Percentiles rank a stretch among this genome's conserved stretches.
Evolutionary conservation across 2,329 filamentous ascomycete species (phyloP).

Genomic region (Blumeria hordei): DNA sequence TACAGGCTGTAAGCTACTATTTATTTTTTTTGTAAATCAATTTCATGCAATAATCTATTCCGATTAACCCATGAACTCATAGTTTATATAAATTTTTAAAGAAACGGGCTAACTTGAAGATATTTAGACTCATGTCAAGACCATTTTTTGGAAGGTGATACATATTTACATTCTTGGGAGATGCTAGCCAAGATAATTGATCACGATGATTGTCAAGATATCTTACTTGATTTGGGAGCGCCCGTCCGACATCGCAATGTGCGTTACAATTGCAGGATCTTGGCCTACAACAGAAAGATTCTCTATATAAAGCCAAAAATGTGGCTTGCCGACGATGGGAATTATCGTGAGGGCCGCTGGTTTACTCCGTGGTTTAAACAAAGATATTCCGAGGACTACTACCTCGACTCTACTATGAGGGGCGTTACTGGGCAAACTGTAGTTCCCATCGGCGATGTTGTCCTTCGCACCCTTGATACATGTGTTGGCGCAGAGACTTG

Average conservation of each 20-base stretch:
- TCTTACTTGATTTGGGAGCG: constrained; percentile 39
- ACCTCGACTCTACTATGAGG: constrained; percentile 27
- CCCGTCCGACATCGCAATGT: constrained; percentile 31
- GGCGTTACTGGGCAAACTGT: constrained; percentile 25
- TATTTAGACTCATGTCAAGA: constrained; percentile 2
- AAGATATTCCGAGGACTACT: constrained; percentile 36
- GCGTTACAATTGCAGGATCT: constrained; percentile 38
- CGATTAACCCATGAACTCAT: neutral
- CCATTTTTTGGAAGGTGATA: constrained; percentile 19
- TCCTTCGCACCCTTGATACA: constrained; percentile 29
- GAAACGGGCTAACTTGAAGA: neutral
- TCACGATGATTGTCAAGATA: constrained; percentile 35
- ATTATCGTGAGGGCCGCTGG: constrained; percentile 23
- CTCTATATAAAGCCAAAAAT: constrained; percentile 41
- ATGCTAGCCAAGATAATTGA: constrained; percentile 34
- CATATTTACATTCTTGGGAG: constrained; percentile 36
- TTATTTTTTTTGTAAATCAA: neutral
- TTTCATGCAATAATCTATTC: neutral
- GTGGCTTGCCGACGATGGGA: constrained; percentile 47
- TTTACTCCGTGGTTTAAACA: constrained; percentile 18
- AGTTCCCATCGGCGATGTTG: constrained; percentile 33
- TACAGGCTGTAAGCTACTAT: constrained; percentile 21
- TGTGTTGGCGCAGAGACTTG: constrained; percentile 40
- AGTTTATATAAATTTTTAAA: neutral
- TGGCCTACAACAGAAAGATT: constrained; percentile 40